Percentiles rank a stretch among this genome's conserved stretches.
phyloP scores from a whole-genome alignment of 805 yeast genomes.

The Wickerhamiella brachini region DNA sequence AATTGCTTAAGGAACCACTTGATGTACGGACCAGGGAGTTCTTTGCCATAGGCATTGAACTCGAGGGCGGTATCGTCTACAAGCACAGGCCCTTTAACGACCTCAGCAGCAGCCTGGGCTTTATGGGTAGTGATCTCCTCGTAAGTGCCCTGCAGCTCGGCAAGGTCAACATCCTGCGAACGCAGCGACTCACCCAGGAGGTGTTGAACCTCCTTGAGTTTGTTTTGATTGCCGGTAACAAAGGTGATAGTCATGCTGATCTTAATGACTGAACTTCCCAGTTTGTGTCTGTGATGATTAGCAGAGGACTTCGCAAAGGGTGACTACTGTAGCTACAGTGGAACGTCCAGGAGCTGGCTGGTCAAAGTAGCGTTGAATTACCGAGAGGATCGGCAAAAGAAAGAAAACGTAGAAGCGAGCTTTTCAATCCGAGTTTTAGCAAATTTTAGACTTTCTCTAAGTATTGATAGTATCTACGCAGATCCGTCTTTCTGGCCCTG shows the following conservation, averaged over 20 bases:
- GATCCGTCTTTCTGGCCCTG: no score
- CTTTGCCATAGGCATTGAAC: conserved; percentile 56
- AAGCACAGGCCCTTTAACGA: conserved; percentile 63
- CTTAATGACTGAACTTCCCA: no score
- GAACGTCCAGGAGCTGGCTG: no score
- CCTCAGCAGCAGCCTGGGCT: conserved; percentile 55
- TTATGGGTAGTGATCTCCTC: conserved; percentile 72
- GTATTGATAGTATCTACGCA: no score
- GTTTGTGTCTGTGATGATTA: no score
- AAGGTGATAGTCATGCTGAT: conserved; percentile 35
- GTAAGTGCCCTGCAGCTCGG: conserved; percentile 81
- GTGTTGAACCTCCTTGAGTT: conserved; percentile 69
- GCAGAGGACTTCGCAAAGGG: no score
- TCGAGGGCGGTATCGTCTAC: conserved; percentile 93
- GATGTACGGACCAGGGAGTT: conserved; percentile 87
- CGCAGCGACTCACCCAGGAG: conserved; percentile 41
- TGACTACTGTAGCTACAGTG: no score
- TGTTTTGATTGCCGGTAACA: conserved; percentile 82
- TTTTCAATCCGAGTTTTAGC: no score
- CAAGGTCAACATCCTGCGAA: conserved; percentile 63
- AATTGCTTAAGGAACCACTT: conserved; percentile 79
- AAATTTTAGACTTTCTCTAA: no score
- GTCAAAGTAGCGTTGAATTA: no score
- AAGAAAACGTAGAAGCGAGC: no score
- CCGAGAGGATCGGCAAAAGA: no score